Base-by-base conservation (phyloP, 768 basidiomycete genomes). In the Asterophora parasitica region DNA sequence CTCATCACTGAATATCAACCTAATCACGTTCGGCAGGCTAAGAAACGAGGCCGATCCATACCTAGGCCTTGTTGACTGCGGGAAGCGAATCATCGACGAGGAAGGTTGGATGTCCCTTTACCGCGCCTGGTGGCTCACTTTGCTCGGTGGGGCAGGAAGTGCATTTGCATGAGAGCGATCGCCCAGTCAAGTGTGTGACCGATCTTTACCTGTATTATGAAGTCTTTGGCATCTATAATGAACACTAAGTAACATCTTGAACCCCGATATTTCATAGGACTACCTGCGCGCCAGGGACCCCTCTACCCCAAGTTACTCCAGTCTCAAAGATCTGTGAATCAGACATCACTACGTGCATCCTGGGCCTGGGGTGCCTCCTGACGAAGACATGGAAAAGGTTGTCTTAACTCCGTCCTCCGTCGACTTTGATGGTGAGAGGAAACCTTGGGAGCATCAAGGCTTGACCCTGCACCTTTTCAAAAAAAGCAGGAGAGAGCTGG, bases 71-170 rank as follows among this genome's bases (percentile, higher is more conserved):
- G 62, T 78, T 7, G 86, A 92, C 60, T 91, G 88, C 50, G 81
- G 73, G 9, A 86, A 85, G 65, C 75, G 81, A 53, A 89, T 92
- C 28, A 60, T 85, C 10, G 75, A 84, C 28, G 90, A 93, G 63
- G 91, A 93, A 62, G 91, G 91, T 1, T 77, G 76, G 68, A 61
- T 63, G 54, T 75, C 86, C 0, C 62, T 93, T 45, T 90, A 88
- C 60, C 82, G 89, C 28, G 90, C 83, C 4, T 92, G 88, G 88
- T 92, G 89, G 90, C 60, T 90, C 42, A 88, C 85, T 4, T 69
- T 86, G 63, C 55, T 88, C 33, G 83, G 79, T 23, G 77, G 78
- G 33, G 61, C 85, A 28, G 68, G 61, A 41, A 83, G 78, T 52
- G 78, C 81, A n/a, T 72, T 79, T 53, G 69, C 68, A 48, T 77